phyloP scores from a whole-genome alignment of 805 yeast species.

The Cyberlindnera americana region DNA sequence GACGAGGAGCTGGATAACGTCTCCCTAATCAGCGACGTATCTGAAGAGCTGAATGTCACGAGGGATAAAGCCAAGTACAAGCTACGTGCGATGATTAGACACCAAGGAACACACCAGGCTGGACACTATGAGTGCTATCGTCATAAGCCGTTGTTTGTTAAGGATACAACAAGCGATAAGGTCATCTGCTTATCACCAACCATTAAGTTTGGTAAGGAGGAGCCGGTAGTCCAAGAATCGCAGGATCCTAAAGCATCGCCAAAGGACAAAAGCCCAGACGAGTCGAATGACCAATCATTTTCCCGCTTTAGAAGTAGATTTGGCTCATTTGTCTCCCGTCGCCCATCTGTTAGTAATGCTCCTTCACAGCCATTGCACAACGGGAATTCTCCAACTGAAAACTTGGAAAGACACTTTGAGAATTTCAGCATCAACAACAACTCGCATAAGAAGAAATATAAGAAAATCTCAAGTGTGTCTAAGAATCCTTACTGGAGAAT shows the following conservation, averaged over 20 bases:
- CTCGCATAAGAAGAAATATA: conserved; percentile 34
- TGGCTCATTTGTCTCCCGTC: conserved; percentile 24
- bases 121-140: conserved; percentile 93
- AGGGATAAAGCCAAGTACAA: conserved; percentile 43
- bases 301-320: conserved; percentile 24
- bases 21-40: conserved; percentile 22
- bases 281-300: conserved; percentile 15
- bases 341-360: conserved; percentile 17
- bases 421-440: conserved; percentile 7
- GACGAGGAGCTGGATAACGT: conserved; percentile 14
- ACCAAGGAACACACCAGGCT: conserved; percentile 80
- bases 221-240: not conserved
- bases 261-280: too few relatives aligned
- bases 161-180: conserved; percentile 25
- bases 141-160: conserved; percentile 58
- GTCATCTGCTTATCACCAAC: conserved; percentile 31
- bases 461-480: conserved; percentile 50
- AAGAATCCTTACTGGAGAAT: conserved; percentile 79
- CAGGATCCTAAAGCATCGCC: too few relatives aligned
- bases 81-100: conserved; percentile 73
- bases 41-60: conserved; percentile 25
- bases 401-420: conserved; percentile 3
- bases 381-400: too few relatives aligned
- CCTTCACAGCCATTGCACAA: conserved; percentile 18
- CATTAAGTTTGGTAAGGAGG: conserved; percentile 22